Evolutionary conservation across 129 eudicot species (phyloP).

Genomic region (Deinandra increscens): DNA sequence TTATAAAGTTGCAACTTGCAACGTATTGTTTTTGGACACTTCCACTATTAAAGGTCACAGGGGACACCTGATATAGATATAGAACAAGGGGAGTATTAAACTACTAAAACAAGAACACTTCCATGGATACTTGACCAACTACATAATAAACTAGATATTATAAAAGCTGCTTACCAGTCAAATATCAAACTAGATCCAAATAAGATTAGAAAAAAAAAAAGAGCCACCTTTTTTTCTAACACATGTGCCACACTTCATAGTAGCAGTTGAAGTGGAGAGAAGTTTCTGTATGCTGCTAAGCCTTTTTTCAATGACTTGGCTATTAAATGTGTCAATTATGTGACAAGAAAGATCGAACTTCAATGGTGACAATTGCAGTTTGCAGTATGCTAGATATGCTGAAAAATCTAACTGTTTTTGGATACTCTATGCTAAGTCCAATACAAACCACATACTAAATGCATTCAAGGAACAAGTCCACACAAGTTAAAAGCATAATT

Average conservation of each 20-base stretch:
- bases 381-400: too few species aligned
- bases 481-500: too few species aligned
- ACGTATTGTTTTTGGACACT: not conserved
- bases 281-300: not conserved
- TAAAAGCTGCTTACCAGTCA: not conserved
- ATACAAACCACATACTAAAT: too few species aligned
- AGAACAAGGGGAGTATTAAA: not conserved
- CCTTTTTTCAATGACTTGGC: not conserved
- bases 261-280: too few species aligned
- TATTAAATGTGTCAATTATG: slow-evolving; percentile 5
- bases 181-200: slow-evolving; percentile 11
- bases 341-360: slow-evolving; percentile 2
- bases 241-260: too few species aligned
- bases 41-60: slow-evolving; percentile 2
- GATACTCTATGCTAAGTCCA: too few species aligned
- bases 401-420: too few species aligned
- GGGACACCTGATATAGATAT: slow-evolving; percentile 7
- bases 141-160: not conserved
- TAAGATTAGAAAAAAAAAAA: too few species aligned
- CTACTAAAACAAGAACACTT: slow-evolving; percentile 8
- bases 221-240: too few species aligned
- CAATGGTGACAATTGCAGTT: not conserved
- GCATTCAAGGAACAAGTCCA: too few species aligned
- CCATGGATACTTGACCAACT: not conserved
- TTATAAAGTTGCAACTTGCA: slow-evolving; percentile 11